Evolutionary conservation across 2,329 filamentous ascomycete species (phyloP).

Genomic region (Arthroderma sp.): DNA sequence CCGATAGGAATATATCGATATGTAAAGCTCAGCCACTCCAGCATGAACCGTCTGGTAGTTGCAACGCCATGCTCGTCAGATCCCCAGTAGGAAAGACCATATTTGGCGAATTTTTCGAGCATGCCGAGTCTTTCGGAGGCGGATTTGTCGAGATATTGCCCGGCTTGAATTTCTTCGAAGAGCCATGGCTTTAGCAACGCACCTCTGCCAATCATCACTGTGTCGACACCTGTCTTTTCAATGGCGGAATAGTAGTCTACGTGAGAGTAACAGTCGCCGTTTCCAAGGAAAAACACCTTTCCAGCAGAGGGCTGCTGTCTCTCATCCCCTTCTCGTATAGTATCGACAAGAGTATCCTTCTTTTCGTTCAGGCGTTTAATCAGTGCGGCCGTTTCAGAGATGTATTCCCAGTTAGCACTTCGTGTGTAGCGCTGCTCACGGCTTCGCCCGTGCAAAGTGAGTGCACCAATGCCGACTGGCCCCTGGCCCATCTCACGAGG

Average conservation of each 20-base stretch:
- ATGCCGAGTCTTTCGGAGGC: constrained; percentile 73
- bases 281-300: constrained; percentile 84
- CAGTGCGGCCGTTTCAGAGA: constrained; percentile 73
- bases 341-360: constrained; percentile 57
- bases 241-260: constrained; percentile 72
- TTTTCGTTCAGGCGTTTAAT: constrained; percentile 67
- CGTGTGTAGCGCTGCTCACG: constrained; percentile 89
- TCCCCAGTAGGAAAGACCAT: constrained; percentile 89
- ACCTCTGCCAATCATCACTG: constrained; percentile 94
- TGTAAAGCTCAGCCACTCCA: constrained; percentile 92
- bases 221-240: constrained; percentile 65
- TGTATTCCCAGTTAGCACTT: constrained; percentile 89
- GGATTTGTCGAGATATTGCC: constrained; percentile 92
- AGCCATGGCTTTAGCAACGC: constrained; percentile 97
- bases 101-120: constrained; percentile 78
- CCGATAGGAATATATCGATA: constrained; percentile 86
- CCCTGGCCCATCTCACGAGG: constrained; percentile 52
- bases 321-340: constrained; percentile 60
- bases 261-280: constrained; percentile 93
- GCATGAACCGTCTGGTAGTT: constrained; percentile 76
- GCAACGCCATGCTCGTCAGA: constrained; percentile 89
- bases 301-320: constrained; percentile 56
- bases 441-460: constrained; percentile 86
- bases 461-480: constrained; percentile 76
- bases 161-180: constrained; percentile 86